A percentile compares a stretch with the other conserved stretches of the same genome.
These are phyloP conservation scores for Claviceps capensis DNA, from an alignment of 2,329 filamentous ascomycete genomes.

Conservation along the genomic window DNA sequence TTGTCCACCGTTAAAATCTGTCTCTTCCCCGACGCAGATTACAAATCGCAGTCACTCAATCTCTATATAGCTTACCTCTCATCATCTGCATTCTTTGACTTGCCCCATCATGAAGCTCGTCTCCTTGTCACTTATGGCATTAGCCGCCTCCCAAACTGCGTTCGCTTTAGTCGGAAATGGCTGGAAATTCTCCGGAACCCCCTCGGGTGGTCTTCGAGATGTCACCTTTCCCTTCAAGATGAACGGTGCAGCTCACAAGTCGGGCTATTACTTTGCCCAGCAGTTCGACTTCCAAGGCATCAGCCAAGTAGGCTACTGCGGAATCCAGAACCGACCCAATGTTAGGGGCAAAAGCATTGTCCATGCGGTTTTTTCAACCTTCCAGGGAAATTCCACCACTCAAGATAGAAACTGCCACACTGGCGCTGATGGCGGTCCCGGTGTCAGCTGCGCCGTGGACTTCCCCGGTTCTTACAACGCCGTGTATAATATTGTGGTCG, in stretches of 20 bases:
- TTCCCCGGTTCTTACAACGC: background rate
- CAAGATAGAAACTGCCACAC: background rate
- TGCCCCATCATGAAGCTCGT: too few relatives aligned
- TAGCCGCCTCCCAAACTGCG: background rate
- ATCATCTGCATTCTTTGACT: too few relatives aligned
- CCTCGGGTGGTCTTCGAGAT: background rate
- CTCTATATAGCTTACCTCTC: too few relatives aligned
- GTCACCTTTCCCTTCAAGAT: slow-evolving; percentile 13
- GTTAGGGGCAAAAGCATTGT: background rate
- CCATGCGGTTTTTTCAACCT: background rate
- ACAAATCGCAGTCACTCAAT: too few relatives aligned
- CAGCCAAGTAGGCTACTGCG: background rate
- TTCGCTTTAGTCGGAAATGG: background rate
- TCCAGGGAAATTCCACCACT: background rate
- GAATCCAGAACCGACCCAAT: background rate
- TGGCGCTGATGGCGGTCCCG: background rate
- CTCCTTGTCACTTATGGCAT: too few relatives aligned
- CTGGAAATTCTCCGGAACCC: background rate
- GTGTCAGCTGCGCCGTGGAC: background rate
- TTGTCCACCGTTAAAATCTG: too few relatives aligned
- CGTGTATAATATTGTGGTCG: background rate
- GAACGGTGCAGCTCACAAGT: slow-evolving; percentile 7
- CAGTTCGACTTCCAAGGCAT: slow-evolving; percentile 9
- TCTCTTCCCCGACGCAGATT: too few relatives aligned
- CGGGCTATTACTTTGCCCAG: slow-evolving; percentile 13